A percentile compares a stretch with the other conserved stretches of the same genome.
Evolutionary conservation across 2,329 filamentous ascomycete genomes (phyloP).

Genomic region (Biscogniauxia marginata): DNA sequence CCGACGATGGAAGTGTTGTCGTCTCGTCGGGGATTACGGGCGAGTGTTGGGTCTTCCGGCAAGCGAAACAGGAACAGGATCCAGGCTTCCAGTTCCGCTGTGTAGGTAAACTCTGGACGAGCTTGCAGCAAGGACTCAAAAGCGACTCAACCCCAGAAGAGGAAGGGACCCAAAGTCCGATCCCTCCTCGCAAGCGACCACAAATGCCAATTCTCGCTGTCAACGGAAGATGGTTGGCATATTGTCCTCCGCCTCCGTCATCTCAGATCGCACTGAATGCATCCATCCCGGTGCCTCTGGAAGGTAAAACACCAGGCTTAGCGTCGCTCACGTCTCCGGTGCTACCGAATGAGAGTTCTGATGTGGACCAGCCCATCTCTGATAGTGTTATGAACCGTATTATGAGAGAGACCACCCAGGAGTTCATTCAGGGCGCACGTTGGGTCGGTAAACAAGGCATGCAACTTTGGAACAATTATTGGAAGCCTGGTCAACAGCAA

Average conservation of each 20-base stretch:
- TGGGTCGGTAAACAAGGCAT: constrained; percentile 77
- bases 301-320: constrained; percentile 55
- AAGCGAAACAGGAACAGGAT: constrained; percentile 44
- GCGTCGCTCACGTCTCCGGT: constrained; percentile 66
- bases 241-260: constrained; percentile 70
- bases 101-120: constrained; percentile 90
- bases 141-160: constrained; percentile 47
- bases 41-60: constrained; percentile 77
- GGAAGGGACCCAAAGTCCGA: constrained; percentile 39
- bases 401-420: constrained; percentile 76
- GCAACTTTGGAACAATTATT: constrained; percentile 79
- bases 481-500: constrained; percentile 56
- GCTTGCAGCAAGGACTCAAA: constrained; percentile 62
- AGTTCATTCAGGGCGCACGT: constrained; percentile 70
- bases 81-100: constrained; percentile 55
- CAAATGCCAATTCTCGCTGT: constrained; percentile 68
- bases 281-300: constrained; percentile 54
- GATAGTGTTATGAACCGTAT: constrained; percentile 74
- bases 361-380: constrained; percentile 68
- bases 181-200: constrained; percentile 41
- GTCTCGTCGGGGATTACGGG: constrained; percentile 81
- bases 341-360: constrained; percentile 63
- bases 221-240: constrained; percentile 73
- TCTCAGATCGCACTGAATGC: constrained; percentile 70
- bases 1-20: constrained; percentile 68